phyloP scores from a whole-genome alignment of 2,329 filamentous ascomycete genomes.

The Colletotrichum incanum region DNA sequence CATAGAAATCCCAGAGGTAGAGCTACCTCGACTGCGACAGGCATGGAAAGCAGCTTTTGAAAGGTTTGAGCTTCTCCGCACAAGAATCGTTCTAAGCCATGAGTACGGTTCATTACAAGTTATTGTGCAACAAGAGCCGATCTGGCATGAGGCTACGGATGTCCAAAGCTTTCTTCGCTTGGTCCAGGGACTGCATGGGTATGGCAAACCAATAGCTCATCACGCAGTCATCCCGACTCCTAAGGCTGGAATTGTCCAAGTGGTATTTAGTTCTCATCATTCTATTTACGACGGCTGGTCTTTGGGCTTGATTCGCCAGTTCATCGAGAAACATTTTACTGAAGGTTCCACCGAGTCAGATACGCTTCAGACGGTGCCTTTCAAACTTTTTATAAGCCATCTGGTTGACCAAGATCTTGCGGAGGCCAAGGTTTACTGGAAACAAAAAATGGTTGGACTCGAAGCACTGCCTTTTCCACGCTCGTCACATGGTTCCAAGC shows the following conservation, averaged over 20 bases:
- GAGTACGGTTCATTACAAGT: slow-evolving; percentile 40
- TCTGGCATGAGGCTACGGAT: slow-evolving; percentile 16
- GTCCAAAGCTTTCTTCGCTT: slow-evolving; percentile 12
- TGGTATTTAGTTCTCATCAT: slow-evolving; percentile 52
- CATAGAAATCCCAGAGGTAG: slow-evolving; percentile 45
- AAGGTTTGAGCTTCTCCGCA: slow-evolving; percentile 30
- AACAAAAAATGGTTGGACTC: slow-evolving; percentile 12
- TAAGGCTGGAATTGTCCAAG: slow-evolving; percentile 40
- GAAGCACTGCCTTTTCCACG: slow-evolving; percentile 18
- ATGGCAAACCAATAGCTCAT: slow-evolving; percentile 42
- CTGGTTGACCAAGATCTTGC: neutral
- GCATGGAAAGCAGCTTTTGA: slow-evolving; percentile 47
- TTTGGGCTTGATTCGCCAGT: slow-evolving; percentile 4
- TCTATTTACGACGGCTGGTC: slow-evolving; percentile 50
- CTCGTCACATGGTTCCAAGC: neutral
- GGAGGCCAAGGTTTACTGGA: slow-evolving; percentile 13
- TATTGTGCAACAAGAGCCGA: slow-evolving; percentile 36
- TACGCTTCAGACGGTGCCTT: neutral
- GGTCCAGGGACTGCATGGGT: slow-evolving; percentile 13
- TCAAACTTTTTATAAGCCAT: slow-evolving; percentile 24
- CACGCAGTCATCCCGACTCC: slow-evolving; percentile 37
- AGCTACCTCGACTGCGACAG: slow-evolving; percentile 47
- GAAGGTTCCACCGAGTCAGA: neutral
- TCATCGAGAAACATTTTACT: neutral
- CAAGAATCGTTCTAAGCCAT: slow-evolving; percentile 33